Base-by-base conservation (phyloP, 192 early-diverging fungal genomes). In the Lunasporangiospora selenospora region DNA sequence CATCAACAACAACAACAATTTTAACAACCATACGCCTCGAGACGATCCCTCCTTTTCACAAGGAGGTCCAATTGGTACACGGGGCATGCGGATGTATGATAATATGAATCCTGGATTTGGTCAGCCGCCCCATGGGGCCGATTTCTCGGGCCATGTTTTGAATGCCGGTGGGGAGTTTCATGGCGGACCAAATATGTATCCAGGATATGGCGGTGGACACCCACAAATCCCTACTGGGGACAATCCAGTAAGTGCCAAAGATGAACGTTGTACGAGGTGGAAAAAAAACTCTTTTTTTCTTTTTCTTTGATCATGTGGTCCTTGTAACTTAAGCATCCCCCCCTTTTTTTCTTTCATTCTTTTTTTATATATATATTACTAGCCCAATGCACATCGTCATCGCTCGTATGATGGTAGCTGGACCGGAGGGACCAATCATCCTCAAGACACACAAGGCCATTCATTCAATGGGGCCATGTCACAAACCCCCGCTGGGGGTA, bases 11-110 rank as follows among this genome's bases (percentile, higher is more conserved):
- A 37, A 37, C 33, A 58, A 41, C 27, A 59, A 45, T 48, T 57
- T 31, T 30, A 55, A 53, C 18, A 18, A 19, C 6, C 59, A 53
- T 11, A 34, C 53, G 13, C n/a, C 46, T 24, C 60, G 55, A 42
- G 69, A 73, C 40, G 69, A 73, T 24, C 58, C 53, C 50, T 46
- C 27, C n/a, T 71, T 31, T 18, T 34, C 52, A 15, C 67, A 71
- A 32, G 67, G 58, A 1, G n/a, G n/a, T n/a, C n/a, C n/a, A n/a
- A n/a, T n/a, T n/a, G n/a, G n/a, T n/a, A n/a, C n/a, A n/a, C n/a
- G n/a, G n/a, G n/a, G n/a, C n/a, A n/a, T n/a, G n/a, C n/a, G n/a
- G n/a, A n/a, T n/a, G n/a, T n/a, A n/a, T n/a, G n/a, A n/a, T n/a
- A n/a, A n/a, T n/a, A n/a, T n/a, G n/a, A n/a, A n/a, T n/a, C n/a